phyloP scores from a whole-genome alignment of 345 rosid genomes.

The Ceriops tagal region DNA sequence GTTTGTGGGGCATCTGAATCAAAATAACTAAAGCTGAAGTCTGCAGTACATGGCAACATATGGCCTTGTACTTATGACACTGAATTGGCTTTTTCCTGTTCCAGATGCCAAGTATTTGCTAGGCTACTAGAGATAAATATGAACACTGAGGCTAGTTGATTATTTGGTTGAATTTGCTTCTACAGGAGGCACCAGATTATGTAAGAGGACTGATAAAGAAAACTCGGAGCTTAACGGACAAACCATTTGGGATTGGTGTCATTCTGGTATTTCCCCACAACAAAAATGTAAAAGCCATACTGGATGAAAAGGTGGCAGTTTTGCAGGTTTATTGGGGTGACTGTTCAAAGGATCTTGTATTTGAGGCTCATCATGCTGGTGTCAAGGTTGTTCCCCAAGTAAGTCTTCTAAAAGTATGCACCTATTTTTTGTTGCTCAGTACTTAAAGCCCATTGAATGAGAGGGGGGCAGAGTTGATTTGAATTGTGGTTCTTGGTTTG shows the following conservation, averaged over 20 bases:
- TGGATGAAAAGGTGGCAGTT: conserved; percentile 72
- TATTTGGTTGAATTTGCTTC: background rate
- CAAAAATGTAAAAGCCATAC: conserved; percentile 55
- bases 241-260: conserved; percentile 77
- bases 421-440: background rate
- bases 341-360: conserved; percentile 58
- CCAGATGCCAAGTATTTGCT: background rate
- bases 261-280: conserved; percentile 77
- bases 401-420: conserved; percentile 11
- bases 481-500: background rate
- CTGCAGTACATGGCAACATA: no score
- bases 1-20: no score
- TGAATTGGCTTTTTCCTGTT: no score
- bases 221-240: conserved; percentile 61
- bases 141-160: background rate
- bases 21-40: no score
- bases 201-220: conserved; percentile 58
- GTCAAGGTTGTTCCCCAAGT: conserved; percentile 85
- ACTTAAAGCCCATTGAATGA: background rate
- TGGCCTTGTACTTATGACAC: no score
- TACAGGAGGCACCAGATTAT: conserved; percentile 70
- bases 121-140: background rate
- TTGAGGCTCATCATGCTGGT: conserved; percentile 56
- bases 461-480: background rate
- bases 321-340: conserved; percentile 86